Percentiles rank a stretch among this genome's conserved stretches.
Evolutionary conservation across 371 early-diverging fungal species (phyloP).

Genomic region (Mycotypha africana): DNA sequence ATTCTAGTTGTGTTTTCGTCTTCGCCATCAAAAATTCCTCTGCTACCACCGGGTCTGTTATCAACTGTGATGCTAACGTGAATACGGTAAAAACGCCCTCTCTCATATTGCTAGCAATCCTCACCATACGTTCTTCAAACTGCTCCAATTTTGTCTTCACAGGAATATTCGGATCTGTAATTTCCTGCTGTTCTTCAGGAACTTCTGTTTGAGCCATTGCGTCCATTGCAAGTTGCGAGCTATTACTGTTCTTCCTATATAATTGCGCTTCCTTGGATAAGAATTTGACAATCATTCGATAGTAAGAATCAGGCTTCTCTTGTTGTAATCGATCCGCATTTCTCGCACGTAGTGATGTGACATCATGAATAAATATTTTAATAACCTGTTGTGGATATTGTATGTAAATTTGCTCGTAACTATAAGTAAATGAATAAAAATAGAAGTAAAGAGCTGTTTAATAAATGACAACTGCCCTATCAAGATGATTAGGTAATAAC

Average conservation of each 20-base stretch:
- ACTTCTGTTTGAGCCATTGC: slow-evolving; percentile 34
- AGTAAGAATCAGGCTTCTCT: slow-evolving; percentile 22
- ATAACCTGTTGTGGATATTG: slow-evolving; percentile 48
- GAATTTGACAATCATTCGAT: slow-evolving; percentile 20
- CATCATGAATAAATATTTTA: slow-evolving; percentile 66
- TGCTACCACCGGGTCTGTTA: slow-evolving; percentile 24
- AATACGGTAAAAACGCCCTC: slow-evolving; percentile 36
- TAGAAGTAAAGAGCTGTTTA: neutral
- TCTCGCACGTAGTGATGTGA: slow-evolving; percentile 40
- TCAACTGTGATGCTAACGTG: slow-evolving; percentile 24
- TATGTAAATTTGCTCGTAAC: slow-evolving; percentile 41
- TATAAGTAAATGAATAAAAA: slow-evolving; percentile 10
- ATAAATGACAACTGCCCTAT: neutral
- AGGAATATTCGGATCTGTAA: slow-evolving; percentile 26
- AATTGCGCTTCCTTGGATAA: slow-evolving; percentile 19
- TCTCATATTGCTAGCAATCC: slow-evolving; percentile 20
- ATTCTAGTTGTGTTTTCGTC: neutral
- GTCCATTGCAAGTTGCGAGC: slow-evolving; percentile 31
- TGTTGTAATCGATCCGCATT: slow-evolving; percentile 21
- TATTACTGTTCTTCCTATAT: slow-evolving; percentile 2
- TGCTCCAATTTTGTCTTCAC: slow-evolving; percentile 28
- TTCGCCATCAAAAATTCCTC: slow-evolving; percentile 15
- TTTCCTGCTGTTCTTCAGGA: slow-evolving; percentile 23
- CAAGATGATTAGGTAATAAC: no score
- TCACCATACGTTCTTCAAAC: slow-evolving; percentile 33